Evolutionary conservation across 257 asterid genomes (phyloP).

Genomic region (Rubia yunnanensis): DNA sequence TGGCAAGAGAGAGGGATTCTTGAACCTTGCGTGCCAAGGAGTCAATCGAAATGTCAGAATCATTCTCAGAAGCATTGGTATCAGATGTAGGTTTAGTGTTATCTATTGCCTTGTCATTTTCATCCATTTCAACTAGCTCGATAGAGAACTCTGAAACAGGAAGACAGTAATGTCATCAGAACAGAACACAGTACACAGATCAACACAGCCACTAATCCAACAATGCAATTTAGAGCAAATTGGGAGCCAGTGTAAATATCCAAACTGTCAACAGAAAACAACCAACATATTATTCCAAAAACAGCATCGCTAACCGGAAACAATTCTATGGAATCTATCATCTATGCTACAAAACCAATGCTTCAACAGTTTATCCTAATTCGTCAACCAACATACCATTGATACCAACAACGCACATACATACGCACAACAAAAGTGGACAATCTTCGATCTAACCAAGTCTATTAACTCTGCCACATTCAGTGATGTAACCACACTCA

Average conservation of each 20-base stretch:
- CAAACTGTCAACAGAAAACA: not conserved
- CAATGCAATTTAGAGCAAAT: not conserved
- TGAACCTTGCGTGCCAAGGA: slow-evolving; percentile 51
- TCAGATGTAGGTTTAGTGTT: slow-evolving; percentile 29
- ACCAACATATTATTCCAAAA: not conserved
- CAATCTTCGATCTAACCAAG: not conserved
- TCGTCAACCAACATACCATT: not conserved
- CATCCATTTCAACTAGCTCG: slow-evolving; percentile 34
- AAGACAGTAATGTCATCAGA: not conserved
- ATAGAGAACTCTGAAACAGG: not conserved
- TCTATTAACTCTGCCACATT: not conserved
- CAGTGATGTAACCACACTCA: too few species aligned
- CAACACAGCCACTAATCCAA: not conserved
- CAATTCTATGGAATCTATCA: not conserved
- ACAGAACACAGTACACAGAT: too few species aligned
- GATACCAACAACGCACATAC: too few species aligned
- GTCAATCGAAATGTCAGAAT: slow-evolving; percentile 39
- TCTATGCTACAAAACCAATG: not conserved
- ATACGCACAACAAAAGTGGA: not conserved
- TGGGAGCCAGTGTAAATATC: not conserved
- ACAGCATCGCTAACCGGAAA: too few species aligned
- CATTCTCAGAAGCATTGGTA: slow-evolving; percentile 31
- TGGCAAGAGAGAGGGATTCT: slow-evolving; percentile 64
- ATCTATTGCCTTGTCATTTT: slow-evolving; percentile 29
- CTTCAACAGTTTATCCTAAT: not conserved